A percentile compares a stretch with the other conserved stretches of the same genome.
phyloP scores from a whole-genome alignment of 2,329 filamentous ascomycete species.

The Hymenoscyphus linearis region DNA sequence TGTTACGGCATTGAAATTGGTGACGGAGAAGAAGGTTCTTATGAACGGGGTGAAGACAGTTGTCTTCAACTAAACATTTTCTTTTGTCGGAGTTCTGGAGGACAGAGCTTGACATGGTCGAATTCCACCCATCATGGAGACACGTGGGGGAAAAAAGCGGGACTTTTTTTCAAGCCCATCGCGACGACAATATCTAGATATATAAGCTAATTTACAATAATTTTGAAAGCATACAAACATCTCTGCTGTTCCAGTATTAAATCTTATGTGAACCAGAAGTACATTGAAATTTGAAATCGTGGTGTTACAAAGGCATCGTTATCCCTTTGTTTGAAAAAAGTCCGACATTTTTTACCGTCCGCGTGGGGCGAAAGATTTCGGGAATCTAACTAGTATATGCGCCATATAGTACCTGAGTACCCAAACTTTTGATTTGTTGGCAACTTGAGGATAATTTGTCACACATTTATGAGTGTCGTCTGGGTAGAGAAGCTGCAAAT shows the following conservation, averaged over 20 bases:
- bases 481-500: background rate
- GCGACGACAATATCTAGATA: background rate
- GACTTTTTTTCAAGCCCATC: background rate
- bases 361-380: too few relatives aligned
- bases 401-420: background rate
- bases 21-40: slow-evolving; percentile 71
- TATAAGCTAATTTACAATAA: too few relatives aligned
- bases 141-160: too few relatives aligned
- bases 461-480: background rate
- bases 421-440: background rate
- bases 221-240: too few relatives aligned
- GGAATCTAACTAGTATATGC: too few relatives aligned
- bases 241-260: too few relatives aligned
- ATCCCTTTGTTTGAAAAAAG: too few relatives aligned
- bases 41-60: slow-evolving; percentile 77
- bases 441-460: background rate
- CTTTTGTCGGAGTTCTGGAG: background rate
- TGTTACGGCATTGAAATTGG: slow-evolving; percentile 78
- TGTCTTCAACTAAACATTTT: slow-evolving; percentile 48
- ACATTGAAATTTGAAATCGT: too few relatives aligned
- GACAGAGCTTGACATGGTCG: background rate
- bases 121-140: background rate
- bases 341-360: too few relatives aligned
- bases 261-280: too few relatives aligned
- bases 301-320: too few relatives aligned